phyloP scores from a whole-genome alignment of 2,329 filamentous ascomycete species.

The Cryphonectria naterciae region DNA sequence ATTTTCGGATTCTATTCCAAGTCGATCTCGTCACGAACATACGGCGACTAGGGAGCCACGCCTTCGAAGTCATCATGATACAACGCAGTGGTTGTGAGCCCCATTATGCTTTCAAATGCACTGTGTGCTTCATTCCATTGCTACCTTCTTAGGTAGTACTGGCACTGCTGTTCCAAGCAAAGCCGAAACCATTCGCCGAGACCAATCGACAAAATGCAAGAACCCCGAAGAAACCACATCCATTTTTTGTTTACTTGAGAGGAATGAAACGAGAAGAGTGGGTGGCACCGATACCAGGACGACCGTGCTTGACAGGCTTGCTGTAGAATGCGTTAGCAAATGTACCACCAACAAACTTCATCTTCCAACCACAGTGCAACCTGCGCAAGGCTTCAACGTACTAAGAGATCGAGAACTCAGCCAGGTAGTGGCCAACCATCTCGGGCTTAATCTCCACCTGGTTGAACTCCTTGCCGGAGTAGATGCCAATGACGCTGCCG shows the following conservation, averaged over 20 bases:
- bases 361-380: background rate
- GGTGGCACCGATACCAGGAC: slow-evolving; percentile 99
- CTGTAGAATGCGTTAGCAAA: slow-evolving; percentile 62
- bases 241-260: slow-evolving; percentile 80
- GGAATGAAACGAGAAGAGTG: slow-evolving; percentile 99
- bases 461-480: slow-evolving; percentile 99
- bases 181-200: slow-evolving; percentile 62
- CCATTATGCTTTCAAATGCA: slow-evolving; percentile 24
- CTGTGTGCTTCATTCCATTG: slow-evolving; percentile 46
- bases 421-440: slow-evolving; percentile 99
- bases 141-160: slow-evolving; percentile 49
- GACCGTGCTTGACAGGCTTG: slow-evolving; percentile 99
- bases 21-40: background rate
- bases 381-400: slow-evolving; percentile 56
- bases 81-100: slow-evolving; percentile 28
- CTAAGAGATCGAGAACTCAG: slow-evolving; percentile 99
- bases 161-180: slow-evolving; percentile 51
- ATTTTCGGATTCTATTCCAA: background rate
- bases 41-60: background rate
- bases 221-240: slow-evolving; percentile 38
- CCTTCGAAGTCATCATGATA: slow-evolving; percentile 12
- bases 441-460: slow-evolving; percentile 99
- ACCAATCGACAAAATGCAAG: slow-evolving; percentile 30
- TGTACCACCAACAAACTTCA: background rate
- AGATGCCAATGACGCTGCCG: slow-evolving; percentile 96